Evolutionary conservation across 225 moss, liverwort and hornwort species (phyloP).

Genomic region (Anthoceros angustus): DNA sequence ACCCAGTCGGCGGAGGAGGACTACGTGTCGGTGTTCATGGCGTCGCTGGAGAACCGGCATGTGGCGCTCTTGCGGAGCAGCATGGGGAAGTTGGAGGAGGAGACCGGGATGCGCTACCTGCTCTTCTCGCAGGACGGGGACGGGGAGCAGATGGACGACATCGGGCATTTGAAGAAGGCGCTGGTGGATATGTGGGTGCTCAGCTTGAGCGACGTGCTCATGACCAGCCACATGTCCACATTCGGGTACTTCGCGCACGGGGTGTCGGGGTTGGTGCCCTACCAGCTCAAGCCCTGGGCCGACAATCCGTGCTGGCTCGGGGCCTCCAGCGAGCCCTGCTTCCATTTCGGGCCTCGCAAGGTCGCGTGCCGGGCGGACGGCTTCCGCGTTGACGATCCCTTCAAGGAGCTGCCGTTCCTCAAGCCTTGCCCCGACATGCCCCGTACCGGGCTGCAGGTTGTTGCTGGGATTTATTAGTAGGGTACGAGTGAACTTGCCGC

Average conservation of each 20-base stretch:
- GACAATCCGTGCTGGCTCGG: slow-evolving; percentile 35
- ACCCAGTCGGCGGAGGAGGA: slow-evolving; percentile 8
- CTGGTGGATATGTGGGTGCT: slow-evolving; percentile 47
- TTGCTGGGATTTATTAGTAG: background rate
- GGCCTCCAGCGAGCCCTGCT: slow-evolving; percentile 41
- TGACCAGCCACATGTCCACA: slow-evolving; percentile 53
- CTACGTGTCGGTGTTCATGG: slow-evolving; percentile 30
- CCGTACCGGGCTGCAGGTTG: slow-evolving; percentile 35
- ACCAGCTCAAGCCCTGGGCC: slow-evolving; percentile 47
- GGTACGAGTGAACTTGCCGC: background rate
- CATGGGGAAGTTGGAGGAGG: slow-evolving; percentile 22
- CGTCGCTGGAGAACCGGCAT: slow-evolving; percentile 36
- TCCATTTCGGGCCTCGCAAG: slow-evolving; percentile 41
- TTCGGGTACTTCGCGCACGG: slow-evolving; percentile 48
- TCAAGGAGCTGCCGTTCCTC: slow-evolving; percentile 19
- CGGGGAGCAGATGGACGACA: slow-evolving; percentile 40
- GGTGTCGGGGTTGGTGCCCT: slow-evolving; percentile 34
- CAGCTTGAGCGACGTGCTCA: slow-evolving; percentile 41
- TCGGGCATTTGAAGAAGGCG: slow-evolving; percentile 33
- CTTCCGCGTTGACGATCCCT: slow-evolving; percentile 28
- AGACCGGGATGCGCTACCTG: slow-evolving; percentile 26
- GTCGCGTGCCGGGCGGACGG: slow-evolving; percentile 18
- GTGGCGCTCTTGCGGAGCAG: slow-evolving; percentile 26
- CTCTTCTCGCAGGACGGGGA: slow-evolving; percentile 33
- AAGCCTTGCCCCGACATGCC: slow-evolving; percentile 34